Base-by-base conservation (phyloP, 192 early-diverging fungal species). In the Podochytrium sp. region DNA sequence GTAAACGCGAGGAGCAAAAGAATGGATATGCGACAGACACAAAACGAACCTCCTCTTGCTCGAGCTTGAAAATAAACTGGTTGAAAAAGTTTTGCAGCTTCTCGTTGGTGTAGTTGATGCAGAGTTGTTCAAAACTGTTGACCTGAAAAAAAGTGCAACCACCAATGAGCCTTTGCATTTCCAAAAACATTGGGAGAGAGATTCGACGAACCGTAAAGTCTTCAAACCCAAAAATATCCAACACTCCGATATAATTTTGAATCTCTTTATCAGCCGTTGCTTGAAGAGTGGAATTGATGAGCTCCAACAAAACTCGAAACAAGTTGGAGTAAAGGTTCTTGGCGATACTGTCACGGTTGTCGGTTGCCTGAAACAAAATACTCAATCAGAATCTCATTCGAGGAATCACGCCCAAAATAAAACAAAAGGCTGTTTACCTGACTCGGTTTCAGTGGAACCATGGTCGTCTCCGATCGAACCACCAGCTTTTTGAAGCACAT, bases 401-500 rank as follows among this genome's bases (percentile, higher is more conserved):
- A n/a, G n/a, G n/a, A n/a, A n/a, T n/a, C n/a, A n/a, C n/a, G n/a
- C n/a, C n/a, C n/a, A n/a, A n/a, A n/a, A n/a, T n/a, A n/a, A n/a
- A n/a, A n/a, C 52, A 55, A 23, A 20, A 55, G 52, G 23, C 33
- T 14, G 53, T 33, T 39, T 38, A 83, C 81, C 74, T 98, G 96
- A 27, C 86, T 79, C 20, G 82, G 60, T 78, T 97, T 99, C 2
- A 98, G 87, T 20, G 96, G 96, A 5, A 95, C 93, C 65, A 96
- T 94, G 37, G 91, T 93, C 49, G 93, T 86, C 74, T 97, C 95
- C 71, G 88, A 89, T 75, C 94, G 91, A 58, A 99, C 91, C 69
- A 93, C 83, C 71, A 94, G 89, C 25, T 92, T 95, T 79, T 92
- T 90, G 83, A 89, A 91, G 6, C 93, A 93, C 58, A 99, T 81